A percentile compares a stretch with the other conserved stretches of the same genome.
These are phyloP conservation scores for Xylaria sp. DNA, from an alignment of 2,329 filamentous ascomycete species.

Conservation along the genomic window DNA sequence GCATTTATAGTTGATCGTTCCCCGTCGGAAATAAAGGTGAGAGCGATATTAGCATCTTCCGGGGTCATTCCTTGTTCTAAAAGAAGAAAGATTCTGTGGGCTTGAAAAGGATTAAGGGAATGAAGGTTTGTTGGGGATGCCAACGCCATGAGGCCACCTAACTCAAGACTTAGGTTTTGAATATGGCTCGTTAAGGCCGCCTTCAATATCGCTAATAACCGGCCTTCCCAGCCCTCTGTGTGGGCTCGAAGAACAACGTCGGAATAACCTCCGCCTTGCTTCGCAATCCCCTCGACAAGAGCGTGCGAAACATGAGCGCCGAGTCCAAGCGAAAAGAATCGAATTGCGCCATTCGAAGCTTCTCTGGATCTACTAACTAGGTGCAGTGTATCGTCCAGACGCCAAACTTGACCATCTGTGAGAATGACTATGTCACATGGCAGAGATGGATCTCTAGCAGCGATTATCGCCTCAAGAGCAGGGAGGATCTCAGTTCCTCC, in stretches of 20 bases:
- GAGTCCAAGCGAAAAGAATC: constrained; percentile 69
- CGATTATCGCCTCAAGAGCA: constrained; percentile 60
- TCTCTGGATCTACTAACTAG: constrained; percentile 58
- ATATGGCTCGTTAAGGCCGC: constrained; percentile 34
- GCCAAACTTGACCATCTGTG: constrained; percentile 66
- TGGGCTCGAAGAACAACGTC: constrained; percentile 42
- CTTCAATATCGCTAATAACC: constrained; percentile 35
- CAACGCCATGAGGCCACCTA: constrained; percentile 15
- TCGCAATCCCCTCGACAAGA: constrained; percentile 68
- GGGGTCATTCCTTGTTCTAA: constrained; percentile 5
- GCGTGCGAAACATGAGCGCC: constrained; percentile 65
- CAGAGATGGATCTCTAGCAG: constrained; percentile 54
- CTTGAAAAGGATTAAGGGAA: constrained; percentile 28
- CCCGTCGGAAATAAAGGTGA: neutral
- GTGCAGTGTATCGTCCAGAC: constrained; percentile 59
- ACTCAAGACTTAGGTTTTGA: constrained; percentile 14
- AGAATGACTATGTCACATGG: constrained; percentile 63
- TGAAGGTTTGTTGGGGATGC: constrained; percentile 29
- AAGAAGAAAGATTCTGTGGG: constrained; percentile 32
- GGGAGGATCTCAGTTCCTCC: constrained; percentile 65
- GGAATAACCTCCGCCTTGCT: constrained; percentile 66
- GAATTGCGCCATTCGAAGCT: constrained; percentile 56
- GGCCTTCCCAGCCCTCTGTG: constrained; percentile 34
- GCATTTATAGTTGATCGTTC: neutral
- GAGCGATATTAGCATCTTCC: neutral